These are phyloP conservation scores for Rubus parviflorus DNA, from an alignment of 306 rosid genomes.

Conservation along the genomic window DNA sequence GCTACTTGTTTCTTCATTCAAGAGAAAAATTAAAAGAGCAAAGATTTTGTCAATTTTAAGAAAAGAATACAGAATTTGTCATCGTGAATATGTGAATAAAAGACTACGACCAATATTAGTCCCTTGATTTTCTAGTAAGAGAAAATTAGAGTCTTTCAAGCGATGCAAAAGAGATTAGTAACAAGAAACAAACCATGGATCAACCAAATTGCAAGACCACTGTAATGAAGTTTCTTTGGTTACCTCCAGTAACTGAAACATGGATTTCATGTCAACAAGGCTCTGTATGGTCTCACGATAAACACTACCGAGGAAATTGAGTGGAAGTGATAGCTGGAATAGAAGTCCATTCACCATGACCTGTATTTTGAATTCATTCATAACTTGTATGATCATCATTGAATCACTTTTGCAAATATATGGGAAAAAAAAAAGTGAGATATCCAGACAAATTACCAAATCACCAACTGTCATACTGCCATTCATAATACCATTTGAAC, in stretches of 20 bases:
- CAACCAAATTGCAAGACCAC: slow-evolving; percentile 23
- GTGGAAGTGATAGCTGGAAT: slow-evolving; percentile 97
- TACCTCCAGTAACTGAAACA: slow-evolving; percentile 99
- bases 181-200: background rate
- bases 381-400: slow-evolving; percentile 17
- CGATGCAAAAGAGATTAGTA: background rate
- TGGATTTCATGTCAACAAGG: slow-evolving; percentile 91
- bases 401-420: background rate
- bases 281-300: slow-evolving; percentile 97
- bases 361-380: slow-evolving; percentile 42
- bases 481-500: slow-evolving; percentile 79
- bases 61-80: background rate
- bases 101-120: background rate
- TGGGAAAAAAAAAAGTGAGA: slow-evolving; percentile 7
- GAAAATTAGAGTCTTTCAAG: background rate
- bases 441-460: slow-evolving; percentile 62
- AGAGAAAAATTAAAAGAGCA: background rate
- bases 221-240: slow-evolving; percentile 21
- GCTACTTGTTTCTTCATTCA: background rate
- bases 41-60: background rate
- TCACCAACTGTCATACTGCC: slow-evolving; percentile 94
- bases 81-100: background rate
- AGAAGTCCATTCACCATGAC: slow-evolving; percentile 99
- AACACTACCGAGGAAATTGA: slow-evolving; percentile 95
- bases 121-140: background rate